Base-by-base conservation (phyloP, 176 grass and related monocot species). In the Cenchrus purpureus region DNA sequence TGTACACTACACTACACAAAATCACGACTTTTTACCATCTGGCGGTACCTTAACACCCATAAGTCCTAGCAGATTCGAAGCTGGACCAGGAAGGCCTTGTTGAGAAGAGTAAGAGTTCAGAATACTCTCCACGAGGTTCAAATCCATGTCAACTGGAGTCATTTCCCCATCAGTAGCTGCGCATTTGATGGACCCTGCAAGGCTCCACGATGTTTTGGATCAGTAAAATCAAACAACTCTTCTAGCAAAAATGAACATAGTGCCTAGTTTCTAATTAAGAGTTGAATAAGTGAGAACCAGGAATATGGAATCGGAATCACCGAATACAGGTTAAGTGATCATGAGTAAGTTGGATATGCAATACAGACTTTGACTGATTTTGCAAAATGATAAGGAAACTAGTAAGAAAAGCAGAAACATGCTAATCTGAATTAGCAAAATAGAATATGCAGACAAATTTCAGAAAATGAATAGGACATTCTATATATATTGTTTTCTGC, bases 61-160 rank as follows among this genome's bases (percentile, higher is more conserved):
- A 71, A 99, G 91, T 62, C 91, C 94, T 15, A 99, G 94, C 17
- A 99, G 78, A 73, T 92, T 96, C 2, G 97, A 99, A 60, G 93
- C 90, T n/a, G 97, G 97, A 13, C 97, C 97, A 0, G 97, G 86
- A 72, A 99, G 97, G 60, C 94, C 97, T 84, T 99, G 94, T 62
- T 96, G 94, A 49, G 93, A 99, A 50, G 94, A 94, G 76, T 96
- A 99, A 3, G 94, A 99, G 46, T 94, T 91, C 12, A 99, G 91
- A 45, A 96, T 86, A 71, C 86, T 99, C 76, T 94, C 86, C 6
- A 99, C 94, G 59, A 99, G 93, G 88, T 99, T 99, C 2, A 96
- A 62, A 89, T 99, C 92, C 13, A 96, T 88, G 72, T 99, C 97
- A n/a, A 99, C 90, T 59, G 97, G 91, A 34, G 89, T 87, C 76